Conservation (phyloP, 768 basidiomycete genomes). For the Naganishia friedmannii region DNA sequence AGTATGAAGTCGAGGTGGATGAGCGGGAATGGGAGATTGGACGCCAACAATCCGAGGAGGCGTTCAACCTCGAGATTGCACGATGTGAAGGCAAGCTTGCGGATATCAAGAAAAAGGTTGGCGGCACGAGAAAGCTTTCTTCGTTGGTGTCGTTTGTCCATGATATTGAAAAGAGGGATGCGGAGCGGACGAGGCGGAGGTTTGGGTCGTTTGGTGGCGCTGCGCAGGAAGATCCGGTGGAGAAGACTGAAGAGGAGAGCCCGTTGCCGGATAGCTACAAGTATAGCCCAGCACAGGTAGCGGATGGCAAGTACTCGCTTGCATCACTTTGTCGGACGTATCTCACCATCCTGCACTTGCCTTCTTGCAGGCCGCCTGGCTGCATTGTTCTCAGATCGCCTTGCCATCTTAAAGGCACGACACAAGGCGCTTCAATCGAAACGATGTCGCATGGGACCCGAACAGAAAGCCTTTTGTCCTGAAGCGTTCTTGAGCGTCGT, state of each 20-base stretch:
- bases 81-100: constrained; percentile 83
- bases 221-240: constrained; percentile 28
- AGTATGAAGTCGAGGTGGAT: constrained; percentile 96
- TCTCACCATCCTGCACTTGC: not conserved
- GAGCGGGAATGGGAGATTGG: constrained; percentile 87
- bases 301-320: constrained; percentile 68
- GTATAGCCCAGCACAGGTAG: constrained; percentile 83
- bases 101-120: constrained; percentile 83
- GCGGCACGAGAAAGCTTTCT: constrained; percentile 75
- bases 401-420: constrained; percentile 79
- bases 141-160: constrained; percentile 76
- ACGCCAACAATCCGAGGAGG: constrained; percentile 66
- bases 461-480: constrained; percentile 85
- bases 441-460: constrained; percentile 81
- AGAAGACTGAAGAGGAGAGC: constrained; percentile 61
- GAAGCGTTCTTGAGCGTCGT: constrained; percentile 96
- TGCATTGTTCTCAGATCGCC: constrained; percentile 76
- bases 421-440: constrained; percentile 80
- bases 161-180: constrained; percentile 67
- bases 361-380: constrained; percentile 77
- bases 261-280: constrained; percentile 70
- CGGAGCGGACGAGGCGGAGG: constrained; percentile 42
- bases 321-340: not conserved
- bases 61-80: constrained; percentile 77
- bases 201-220: constrained; percentile 20